Evolutionary conservation across 2,329 filamentous ascomycete species (phyloP).

Genomic region (Pestalotiopsis sp.): DNA sequence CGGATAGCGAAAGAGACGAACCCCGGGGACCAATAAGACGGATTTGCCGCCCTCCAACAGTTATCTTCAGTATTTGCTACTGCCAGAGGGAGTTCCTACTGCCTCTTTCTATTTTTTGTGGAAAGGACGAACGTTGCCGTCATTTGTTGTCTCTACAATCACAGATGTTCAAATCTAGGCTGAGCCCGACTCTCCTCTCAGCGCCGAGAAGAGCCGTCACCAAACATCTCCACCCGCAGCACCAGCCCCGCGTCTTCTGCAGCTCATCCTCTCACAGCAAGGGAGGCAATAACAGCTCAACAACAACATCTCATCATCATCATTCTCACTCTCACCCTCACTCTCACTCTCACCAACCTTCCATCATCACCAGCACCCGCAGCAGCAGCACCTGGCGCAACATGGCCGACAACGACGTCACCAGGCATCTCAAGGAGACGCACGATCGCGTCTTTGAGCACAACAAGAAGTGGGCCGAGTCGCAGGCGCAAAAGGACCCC

Average conservation of each 20-base stretch:
- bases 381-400: constrained; percentile 12
- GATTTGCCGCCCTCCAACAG: background rate
- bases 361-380: constrained; percentile 1
- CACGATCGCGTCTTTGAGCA: constrained; percentile 71
- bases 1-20: background rate
- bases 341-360: background rate
- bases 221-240: background rate
- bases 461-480: constrained; percentile 67
- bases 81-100: background rate
- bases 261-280: background rate
- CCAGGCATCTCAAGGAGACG: constrained; percentile 60
- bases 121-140: background rate
- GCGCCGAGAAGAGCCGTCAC: background rate
- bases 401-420: constrained; percentile 44
- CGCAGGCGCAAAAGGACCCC: constrained; percentile 60
- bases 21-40: background rate
- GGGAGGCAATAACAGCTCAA: background rate
- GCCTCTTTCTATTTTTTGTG: background rate
- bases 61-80: background rate
- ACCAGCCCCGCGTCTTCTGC: constrained; percentile 4
- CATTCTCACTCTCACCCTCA: background rate
- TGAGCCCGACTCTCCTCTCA: constrained; percentile 1
- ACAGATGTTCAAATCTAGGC: constrained; percentile 5
- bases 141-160: background rate
- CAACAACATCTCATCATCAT: background rate